A percentile compares a stretch with the other conserved stretches of the same genome.
Evolutionary conservation across 495 filamentous ascomycete species (phyloP).

Genomic region (Pseudoneurospora amorphoporcata): DNA sequence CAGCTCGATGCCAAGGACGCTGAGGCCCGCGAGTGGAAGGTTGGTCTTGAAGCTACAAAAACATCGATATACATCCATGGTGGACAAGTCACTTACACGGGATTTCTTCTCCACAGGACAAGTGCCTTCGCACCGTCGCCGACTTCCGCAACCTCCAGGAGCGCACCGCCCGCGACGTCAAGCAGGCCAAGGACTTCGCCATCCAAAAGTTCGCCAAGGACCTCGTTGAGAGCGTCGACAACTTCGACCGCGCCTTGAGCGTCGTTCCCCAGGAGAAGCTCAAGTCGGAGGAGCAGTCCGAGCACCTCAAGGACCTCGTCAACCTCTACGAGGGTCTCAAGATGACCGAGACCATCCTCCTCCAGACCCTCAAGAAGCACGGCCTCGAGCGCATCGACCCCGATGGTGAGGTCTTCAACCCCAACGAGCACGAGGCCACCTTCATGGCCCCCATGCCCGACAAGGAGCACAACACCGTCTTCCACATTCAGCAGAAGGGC

Average conservation of each 20-base stretch:
- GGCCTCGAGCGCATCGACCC: slow-evolving; percentile 86
- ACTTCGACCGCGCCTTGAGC: slow-evolving; percentile 81
- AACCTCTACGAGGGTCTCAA: slow-evolving; percentile 79
- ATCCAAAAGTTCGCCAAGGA: slow-evolving; percentile 92
- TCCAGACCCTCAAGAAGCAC: slow-evolving; percentile 85
- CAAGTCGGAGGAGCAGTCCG: slow-evolving; percentile 38
- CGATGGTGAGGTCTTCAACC: slow-evolving; percentile 73
- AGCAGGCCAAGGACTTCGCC: slow-evolving; percentile 78
- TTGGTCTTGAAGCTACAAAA: slow-evolving; percentile 25
- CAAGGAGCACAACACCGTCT: slow-evolving; percentile 83
- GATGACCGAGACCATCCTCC: slow-evolving; percentile 87
- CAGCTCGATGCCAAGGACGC: slow-evolving; percentile 77
- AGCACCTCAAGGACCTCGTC: slow-evolving; percentile 56
- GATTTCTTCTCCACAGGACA: slow-evolving; percentile 51
- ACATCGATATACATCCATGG: neutral
- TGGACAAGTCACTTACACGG: neutral
- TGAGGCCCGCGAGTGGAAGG: slow-evolving; percentile 81
- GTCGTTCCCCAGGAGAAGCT: slow-evolving; percentile 70
- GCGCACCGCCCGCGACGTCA: slow-evolving; percentile 82
- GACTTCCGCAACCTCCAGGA: slow-evolving; percentile 97
- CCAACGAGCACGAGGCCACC: slow-evolving; percentile 89
- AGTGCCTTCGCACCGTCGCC: slow-evolving; percentile 82
- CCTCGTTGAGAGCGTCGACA: slow-evolving; percentile 88
- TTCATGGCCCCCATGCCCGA: slow-evolving; percentile 78
- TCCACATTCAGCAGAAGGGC: slow-evolving; percentile 90